Conservation (phyloP, 2,329 filamentous ascomycete genomes). For the Teratosphaeria viscida region DNA sequence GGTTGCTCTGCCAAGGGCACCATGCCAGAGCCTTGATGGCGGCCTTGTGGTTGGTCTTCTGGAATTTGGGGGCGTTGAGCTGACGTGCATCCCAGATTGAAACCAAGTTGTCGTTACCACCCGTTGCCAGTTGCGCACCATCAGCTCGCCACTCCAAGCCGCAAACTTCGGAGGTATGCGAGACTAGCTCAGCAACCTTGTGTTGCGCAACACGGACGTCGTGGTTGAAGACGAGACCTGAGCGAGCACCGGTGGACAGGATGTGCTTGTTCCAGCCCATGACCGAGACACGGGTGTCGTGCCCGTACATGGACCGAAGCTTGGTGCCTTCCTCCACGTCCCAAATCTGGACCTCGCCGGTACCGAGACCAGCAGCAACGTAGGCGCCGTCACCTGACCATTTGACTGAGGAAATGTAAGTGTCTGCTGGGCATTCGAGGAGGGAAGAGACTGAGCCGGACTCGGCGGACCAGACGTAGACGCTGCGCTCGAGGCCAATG, state of each 20-base stretch:
- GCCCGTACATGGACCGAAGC: conserved; percentile 96
- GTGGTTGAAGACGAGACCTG: conserved; percentile 94
- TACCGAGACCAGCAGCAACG: conserved; percentile 86
- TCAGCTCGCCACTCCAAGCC: conserved; percentile 96
- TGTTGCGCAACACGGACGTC: conserved; percentile 95
- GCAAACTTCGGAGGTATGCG: conserved; percentile 95
- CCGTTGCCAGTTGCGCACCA: conserved; percentile 90
- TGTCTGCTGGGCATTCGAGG: conserved; percentile 77
- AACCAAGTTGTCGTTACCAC: conserved; percentile 97
- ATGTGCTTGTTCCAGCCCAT: conserved; percentile 99
- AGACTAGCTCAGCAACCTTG: conserved; percentile 94
- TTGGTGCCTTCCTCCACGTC: conserved; percentile 91
- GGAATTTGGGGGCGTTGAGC: conserved; percentile 89
- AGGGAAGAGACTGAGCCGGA: conserved; percentile 81
- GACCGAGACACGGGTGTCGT: conserved; percentile 90
- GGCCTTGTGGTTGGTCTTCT: conserved; percentile 98
- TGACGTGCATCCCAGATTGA: conserved; percentile 98
- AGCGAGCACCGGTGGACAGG: conserved; percentile 87
- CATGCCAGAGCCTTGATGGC: conserved; percentile 96
- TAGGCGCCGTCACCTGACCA: conserved; percentile 97
- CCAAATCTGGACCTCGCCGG: conserved; percentile 98
- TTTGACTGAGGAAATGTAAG: conserved; percentile 95
- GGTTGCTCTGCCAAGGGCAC: conserved; percentile 98
- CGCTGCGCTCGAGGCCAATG: conserved; percentile 90
- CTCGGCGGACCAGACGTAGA: conserved; percentile 98